A percentile compares a stretch with the other conserved stretches of the same genome.
These are phyloP conservation scores for Candida hispaniensis DNA, from an alignment of 805 yeast species.

Conservation along the genomic window DNA sequence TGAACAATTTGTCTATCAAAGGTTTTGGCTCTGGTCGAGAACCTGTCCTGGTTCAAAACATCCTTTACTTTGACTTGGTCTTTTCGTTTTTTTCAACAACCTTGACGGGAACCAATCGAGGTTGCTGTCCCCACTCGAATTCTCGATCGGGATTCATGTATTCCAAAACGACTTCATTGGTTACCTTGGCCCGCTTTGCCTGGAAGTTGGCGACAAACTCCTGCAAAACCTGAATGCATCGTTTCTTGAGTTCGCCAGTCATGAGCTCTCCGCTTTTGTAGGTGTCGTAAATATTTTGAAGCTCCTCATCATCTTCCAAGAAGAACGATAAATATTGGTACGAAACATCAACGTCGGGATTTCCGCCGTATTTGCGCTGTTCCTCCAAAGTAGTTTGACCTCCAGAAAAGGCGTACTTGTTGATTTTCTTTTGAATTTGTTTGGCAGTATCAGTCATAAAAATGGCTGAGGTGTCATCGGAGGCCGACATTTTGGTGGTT, in stretches of 20 bases:
- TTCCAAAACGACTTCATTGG: conserved; percentile 46
- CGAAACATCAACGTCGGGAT: conserved; percentile 92
- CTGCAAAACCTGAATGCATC: conserved; percentile 71
- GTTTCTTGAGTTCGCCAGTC: conserved; percentile 87
- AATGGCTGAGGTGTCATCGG: conserved; percentile 80
- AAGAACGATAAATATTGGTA: conserved; percentile 88
- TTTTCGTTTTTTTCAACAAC: conserved; percentile 31
- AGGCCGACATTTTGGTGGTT: conserved; percentile 92
- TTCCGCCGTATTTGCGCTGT: conserved; percentile 82
- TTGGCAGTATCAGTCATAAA: conserved; percentile 92
- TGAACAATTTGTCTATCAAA: no score
- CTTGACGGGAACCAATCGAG: conserved; percentile 63
- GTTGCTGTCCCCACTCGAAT: conserved; percentile 61
- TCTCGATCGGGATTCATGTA: conserved; percentile 66
- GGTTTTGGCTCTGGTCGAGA: no score
- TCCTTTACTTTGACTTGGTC: conserved; percentile 8
- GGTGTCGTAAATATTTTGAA: conserved; percentile 47
- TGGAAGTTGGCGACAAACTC: conserved; percentile 75
- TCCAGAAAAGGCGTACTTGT: conserved; percentile 94
- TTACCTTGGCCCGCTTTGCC: conserved; percentile 56
- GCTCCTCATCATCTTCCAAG: conserved; percentile 74
- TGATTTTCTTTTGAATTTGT: conserved; percentile 86
- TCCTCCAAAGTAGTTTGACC: conserved; percentile 82
- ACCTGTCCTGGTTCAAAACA: no score
- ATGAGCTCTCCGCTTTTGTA: conserved; percentile 74